Evolutionary conservation across 1,284 basidiomycete genomes (phyloP), one percentile per base, ranked within the genome.

Genomic region (Volvariella surrecta): DNA sequence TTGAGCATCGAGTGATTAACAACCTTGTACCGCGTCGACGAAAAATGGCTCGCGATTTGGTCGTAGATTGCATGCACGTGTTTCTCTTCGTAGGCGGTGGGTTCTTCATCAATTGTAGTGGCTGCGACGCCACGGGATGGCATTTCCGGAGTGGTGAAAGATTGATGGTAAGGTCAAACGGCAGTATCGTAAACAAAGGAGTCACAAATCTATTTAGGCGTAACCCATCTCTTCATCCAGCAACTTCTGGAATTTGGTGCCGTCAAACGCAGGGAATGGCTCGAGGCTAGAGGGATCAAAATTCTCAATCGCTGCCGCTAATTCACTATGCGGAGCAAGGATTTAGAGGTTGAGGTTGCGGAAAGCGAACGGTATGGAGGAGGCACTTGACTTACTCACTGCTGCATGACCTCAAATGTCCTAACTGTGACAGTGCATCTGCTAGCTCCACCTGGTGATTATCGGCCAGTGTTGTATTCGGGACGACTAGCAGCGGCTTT

Each of bases 361-460:
- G 18, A 16, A 7, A 15, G 21, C 17, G 3, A 10, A n/a, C 21
- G 10, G 35, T 13, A 32, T 20, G 21, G 34, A 35, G 30, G 16
- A 39, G 28, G 7, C 8, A 17, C 19, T 37, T 3, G 7, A 24
- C 45, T 18, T 35, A 46, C 45, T 8, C 7, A 16, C 24, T 24
- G 8, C 67, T 73, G 0, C 80, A 72, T n/a, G 79, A 67, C 50
- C 63, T 70, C 34, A 93, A 65, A 62, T 92, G 76, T 0, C 78
- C 76, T 21, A 79, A 70, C 17, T 61, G 59, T 15, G 67, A 66
- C 40, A 98, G 68, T 13, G 82, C 80, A 34, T 73, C 64, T 0
- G 95, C 91, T 3, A 99, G 70, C 57, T 99, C 92, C 37, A 79
- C 71, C 67, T 99, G 95, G 56, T 99, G 95, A 60, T 97, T 89